Percentiles rank a stretch among this genome's conserved stretches.
Conservation (phyloP, 192 early-diverging fungal genomes). For the Coemansia sp. region DNA sequence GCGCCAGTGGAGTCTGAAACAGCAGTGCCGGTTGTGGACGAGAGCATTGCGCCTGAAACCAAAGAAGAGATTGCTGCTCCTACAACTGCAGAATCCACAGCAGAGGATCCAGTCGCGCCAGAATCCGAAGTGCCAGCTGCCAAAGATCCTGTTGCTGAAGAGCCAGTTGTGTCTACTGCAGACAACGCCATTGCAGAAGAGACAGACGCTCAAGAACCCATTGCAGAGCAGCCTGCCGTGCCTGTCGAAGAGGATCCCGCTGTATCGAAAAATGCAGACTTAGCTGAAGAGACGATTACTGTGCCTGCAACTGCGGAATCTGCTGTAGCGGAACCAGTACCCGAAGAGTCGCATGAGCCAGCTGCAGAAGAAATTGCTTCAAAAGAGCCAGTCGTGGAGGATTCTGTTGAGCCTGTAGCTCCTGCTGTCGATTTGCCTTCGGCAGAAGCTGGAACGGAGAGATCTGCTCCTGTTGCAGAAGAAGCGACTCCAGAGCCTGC, state of each 20-base stretch:
- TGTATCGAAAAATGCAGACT: background rate
- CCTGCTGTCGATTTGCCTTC: too few species aligned
- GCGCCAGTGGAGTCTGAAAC: too few species aligned
- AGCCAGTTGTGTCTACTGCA: background rate
- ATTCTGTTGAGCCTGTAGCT: background rate
- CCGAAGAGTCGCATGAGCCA: background rate
- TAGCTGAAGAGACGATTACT: background rate
- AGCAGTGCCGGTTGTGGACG: background rate
- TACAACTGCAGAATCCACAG: background rate
- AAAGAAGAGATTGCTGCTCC: background rate
- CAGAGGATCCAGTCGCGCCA: background rate
- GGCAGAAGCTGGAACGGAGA: too few species aligned
- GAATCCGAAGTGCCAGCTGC: background rate
- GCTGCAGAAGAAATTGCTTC: background rate
- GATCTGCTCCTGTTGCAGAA: too few species aligned
- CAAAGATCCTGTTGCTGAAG: constrained; percentile 3
- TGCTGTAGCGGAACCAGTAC: background rate
- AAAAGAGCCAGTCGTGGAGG: constrained; percentile 4
- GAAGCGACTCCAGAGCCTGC: too few species aligned
- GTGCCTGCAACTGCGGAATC: constrained; percentile 1
- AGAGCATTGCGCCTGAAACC: background rate
- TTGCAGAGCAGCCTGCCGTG: background rate
- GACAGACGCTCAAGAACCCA: background rate
- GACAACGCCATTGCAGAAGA: background rate
- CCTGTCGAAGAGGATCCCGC: constrained; percentile 2